These are phyloP conservation scores for Alternaria metachromatica DNA, from an alignment of 2,329 filamentous ascomycete genomes.

Conservation along the genomic window DNA sequence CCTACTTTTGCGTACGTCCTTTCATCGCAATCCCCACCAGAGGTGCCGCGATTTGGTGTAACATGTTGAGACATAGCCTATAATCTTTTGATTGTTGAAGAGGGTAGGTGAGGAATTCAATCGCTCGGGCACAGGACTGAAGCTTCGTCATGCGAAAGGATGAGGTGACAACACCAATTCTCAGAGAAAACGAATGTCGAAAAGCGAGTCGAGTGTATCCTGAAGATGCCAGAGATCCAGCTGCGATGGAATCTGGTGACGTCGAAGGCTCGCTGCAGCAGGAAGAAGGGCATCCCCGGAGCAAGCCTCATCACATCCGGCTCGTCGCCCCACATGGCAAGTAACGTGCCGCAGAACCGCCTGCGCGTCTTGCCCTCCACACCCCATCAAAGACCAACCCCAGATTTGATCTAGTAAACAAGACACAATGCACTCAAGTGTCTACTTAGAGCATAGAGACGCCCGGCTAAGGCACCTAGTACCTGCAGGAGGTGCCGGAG, in stretches of 20 bases:
- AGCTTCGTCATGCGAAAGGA: background rate
- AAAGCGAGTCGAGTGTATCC: background rate
- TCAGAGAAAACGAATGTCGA: background rate
- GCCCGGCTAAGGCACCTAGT: slow-evolving; percentile 8
- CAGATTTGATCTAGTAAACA: background rate
- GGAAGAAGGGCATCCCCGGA: background rate
- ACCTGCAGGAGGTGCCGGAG: slow-evolving; percentile 9
- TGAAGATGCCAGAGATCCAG: background rate
- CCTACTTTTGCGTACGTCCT: background rate
- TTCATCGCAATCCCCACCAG: background rate
- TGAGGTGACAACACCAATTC: background rate
- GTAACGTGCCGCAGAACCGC: slow-evolving; percentile 6
- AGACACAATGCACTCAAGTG: slow-evolving; percentile 3
- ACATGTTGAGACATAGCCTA: background rate
- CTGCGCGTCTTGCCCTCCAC: background rate
- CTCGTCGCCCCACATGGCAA: slow-evolving; percentile 11
- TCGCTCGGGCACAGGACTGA: background rate
- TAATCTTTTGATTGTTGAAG: background rate
- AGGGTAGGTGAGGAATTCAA: background rate
- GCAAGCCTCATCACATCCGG: slow-evolving; percentile 1
- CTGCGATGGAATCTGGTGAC: background rate
- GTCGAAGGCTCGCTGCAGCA: background rate
- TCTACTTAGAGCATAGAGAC: background rate
- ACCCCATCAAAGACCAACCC: background rate
- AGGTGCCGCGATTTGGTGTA: background rate